Base-by-base conservation (phyloP, 768 basidiomycete genomes). In the Calocera viscosa region DNA sequence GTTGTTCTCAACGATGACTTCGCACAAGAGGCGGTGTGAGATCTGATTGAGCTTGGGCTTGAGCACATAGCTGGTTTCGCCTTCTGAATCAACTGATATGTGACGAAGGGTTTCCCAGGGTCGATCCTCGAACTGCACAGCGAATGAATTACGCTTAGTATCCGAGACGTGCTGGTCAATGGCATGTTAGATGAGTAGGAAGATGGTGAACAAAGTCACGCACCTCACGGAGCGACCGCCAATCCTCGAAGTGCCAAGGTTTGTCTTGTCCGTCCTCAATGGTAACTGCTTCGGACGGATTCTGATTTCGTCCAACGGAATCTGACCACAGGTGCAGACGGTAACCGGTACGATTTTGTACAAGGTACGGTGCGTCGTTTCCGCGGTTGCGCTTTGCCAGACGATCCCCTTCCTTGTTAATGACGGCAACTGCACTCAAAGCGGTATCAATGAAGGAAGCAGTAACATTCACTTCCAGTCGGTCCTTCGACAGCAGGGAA, bases 171-270 rank as follows among this genome's bases (percentile, higher is more conserved):
- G 84, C 85, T 87, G 68, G 24, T 24, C 32, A 34, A 35, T 24
- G 63, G 7, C 47, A 34, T 22, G 41, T 28, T 65, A 60, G 64
- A 39, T 40, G n/a, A 53, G 32, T 24, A 41, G 30, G 10, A 8
- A 33, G 5, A 34, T 16, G 17, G 28, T 43, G 16, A 41, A 30
- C 38, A 24, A 33, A 41, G 26, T 14, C 7, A 66, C 80, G 68
- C 73, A 92, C 94, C 80, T 99, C 96, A 73, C 96, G 86, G 80
- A 90, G 87, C 2, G 87, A 88, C 74, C 88, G 88, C 89, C 92
- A 93, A 72, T 98, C 94, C 73, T 97, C 94, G 72, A 98, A 97
- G 66, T 96, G 82, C 96, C 96, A 98, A 67, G 97, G 94, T 2
- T 91, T 79, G 8, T 81, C 85, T 72, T 90, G 82, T 39, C 89